Conservation (phyloP, 2,329 filamentous ascomycete species). For the Ramularia endophylla region DNA sequence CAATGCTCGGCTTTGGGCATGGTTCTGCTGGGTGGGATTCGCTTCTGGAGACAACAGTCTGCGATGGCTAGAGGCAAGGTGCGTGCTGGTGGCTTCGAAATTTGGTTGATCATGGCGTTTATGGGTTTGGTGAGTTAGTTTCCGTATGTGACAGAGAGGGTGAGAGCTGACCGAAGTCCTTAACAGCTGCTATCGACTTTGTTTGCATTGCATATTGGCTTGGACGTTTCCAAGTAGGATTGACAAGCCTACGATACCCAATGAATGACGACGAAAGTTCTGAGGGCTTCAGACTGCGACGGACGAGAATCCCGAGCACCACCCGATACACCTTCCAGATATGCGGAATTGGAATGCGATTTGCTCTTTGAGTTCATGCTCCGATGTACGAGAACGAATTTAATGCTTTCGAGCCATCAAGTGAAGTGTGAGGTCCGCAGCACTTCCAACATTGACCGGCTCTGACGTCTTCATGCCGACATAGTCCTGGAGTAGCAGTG, state of each 20-base stretch:
- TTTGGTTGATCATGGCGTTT: slow-evolving; percentile 44
- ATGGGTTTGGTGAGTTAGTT: slow-evolving; percentile 43
- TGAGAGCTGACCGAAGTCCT: neutral
- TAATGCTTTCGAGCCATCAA: too few relatives aligned
- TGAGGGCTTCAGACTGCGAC: too few relatives aligned
- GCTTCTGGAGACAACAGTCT: slow-evolving; percentile 57
- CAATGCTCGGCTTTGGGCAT: slow-evolving; percentile 46
- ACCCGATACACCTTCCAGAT: too few relatives aligned
- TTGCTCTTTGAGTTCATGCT: too few relatives aligned
- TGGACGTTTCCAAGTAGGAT: slow-evolving; percentile 11
- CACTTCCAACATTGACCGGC: too few relatives aligned
- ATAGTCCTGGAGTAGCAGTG: too few relatives aligned
- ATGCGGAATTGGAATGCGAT: too few relatives aligned
- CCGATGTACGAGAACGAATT: too few relatives aligned
- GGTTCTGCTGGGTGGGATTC: slow-evolving; percentile 48
- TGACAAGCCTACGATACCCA: neutral
- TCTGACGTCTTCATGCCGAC: too few relatives aligned
- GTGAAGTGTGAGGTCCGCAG: too few relatives aligned
- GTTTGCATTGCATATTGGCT: slow-evolving; percentile 20
- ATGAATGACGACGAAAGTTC: too few relatives aligned
- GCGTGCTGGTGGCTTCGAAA: slow-evolving; percentile 54
- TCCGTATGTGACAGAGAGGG: neutral
- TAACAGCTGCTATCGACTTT: slow-evolving; percentile 16
- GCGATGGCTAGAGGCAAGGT: slow-evolving; percentile 54
- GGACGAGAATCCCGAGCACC: too few relatives aligned